Base-by-base conservation (phyloP, 805 yeast genomes). In the Nakazawaea pomicola region DNA sequence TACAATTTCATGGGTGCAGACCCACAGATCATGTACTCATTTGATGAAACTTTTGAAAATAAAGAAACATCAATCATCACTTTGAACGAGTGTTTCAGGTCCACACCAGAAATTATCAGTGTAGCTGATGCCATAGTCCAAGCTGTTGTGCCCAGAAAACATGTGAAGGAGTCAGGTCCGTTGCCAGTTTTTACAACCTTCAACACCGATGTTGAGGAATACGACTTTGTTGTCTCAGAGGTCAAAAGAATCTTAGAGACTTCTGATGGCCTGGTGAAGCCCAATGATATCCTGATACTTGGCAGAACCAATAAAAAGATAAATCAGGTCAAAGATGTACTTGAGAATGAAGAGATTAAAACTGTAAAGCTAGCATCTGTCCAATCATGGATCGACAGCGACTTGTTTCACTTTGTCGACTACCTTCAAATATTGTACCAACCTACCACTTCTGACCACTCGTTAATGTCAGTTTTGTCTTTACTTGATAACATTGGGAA, bases 1-100 rank as follows among this genome's bases (percentile, higher is more conserved):
- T 84, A 80, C 54, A 78, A 68, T 21, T 84, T 84, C 53, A 53
- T 82, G 30, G 86, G 87, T 0, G 65, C 80, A 0, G 62, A 65
- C 32, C 64, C 65, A 1, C 38, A 54, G 3, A 59, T 64, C 3
- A 55, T 71, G 10, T 29, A 45, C 3, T 35, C 47, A 4, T 44
- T 68, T 8, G 49, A 51, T 3, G 19, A 35, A 6, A 23, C 46
- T 7, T 45, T 52, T 25, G 33, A 53, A 3, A 45, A 50, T 5
- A 47, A 45, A 1, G 50, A 55, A 18, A 40, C 54, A 2, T 53
- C 46, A 6, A 61, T 65, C n/a, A 49, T 70, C 1, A 50, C 58
- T 14, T 49, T 83, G 38, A 49, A 55, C 15, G 79, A 78, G 46
- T 70, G 80, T 16, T 83, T 83, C 50, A 61, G 91, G 48, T 71